Percentiles rank a stretch among this genome's conserved stretches.
These are phyloP conservation scores for Phytophthora tentaculata DNA, from an alignment of 352 stramenopile species.

Conservation along the genomic window DNA sequence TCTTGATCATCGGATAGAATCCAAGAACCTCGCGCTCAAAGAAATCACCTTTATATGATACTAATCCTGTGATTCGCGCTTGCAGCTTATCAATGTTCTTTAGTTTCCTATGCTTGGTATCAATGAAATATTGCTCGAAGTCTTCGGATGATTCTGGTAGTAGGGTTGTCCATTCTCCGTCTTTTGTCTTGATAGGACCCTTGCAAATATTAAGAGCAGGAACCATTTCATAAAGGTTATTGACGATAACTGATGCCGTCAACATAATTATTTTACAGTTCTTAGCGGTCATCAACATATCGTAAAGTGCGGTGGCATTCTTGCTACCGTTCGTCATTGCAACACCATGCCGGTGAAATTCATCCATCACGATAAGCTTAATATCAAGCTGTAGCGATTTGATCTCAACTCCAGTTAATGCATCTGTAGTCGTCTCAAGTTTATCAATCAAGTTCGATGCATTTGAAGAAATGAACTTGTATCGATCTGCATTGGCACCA, in stretches of 20 bases:
- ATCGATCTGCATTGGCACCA: background rate
- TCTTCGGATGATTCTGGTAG: background rate
- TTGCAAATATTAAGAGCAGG: constrained; percentile 2
- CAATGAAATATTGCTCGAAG: background rate
- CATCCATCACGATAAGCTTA: background rate
- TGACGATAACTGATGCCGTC: background rate
- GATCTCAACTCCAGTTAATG: background rate
- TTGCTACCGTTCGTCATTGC: background rate
- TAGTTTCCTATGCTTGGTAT: background rate
- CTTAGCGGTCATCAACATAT: background rate
- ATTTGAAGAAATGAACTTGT: background rate
- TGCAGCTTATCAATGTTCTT: background rate
- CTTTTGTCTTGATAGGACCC: background rate
- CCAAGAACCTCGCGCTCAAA: background rate
- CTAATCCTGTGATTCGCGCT: background rate
- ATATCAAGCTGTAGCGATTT: background rate
- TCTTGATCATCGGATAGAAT: background rate
- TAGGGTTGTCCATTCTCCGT: background rate
- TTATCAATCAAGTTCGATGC: background rate
- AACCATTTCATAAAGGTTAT: background rate
- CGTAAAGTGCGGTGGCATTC: background rate
- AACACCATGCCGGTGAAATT: background rate
- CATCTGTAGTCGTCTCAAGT: background rate
- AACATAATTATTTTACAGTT: background rate
- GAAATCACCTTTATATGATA: background rate